Conservation (phyloP, 768 basidiomycete species). For the Pleurotus pulmonarius region DNA sequence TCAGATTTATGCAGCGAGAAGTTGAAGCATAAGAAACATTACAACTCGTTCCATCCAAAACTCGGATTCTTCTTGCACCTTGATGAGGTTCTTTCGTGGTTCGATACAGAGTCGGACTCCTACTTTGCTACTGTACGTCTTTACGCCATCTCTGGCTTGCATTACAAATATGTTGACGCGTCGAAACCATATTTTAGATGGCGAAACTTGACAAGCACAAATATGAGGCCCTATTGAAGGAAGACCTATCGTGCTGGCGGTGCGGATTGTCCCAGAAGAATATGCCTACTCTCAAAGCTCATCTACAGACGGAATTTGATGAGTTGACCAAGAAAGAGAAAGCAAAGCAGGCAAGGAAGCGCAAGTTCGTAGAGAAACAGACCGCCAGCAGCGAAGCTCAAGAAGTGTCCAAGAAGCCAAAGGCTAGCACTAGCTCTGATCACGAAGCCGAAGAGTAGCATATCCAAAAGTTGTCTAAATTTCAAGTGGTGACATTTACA, state of each 20-base stretch:
- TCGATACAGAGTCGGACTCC: slow-evolving; percentile 53
- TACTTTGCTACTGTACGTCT: slow-evolving; percentile 48
- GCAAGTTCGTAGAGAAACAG: slow-evolving; percentile 30
- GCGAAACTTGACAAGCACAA: slow-evolving; percentile 42
- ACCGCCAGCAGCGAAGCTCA: neutral
- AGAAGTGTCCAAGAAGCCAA: slow-evolving; percentile 11
- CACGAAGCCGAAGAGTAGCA: too few relatives aligned
- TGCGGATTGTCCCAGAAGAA: slow-evolving; percentile 64
- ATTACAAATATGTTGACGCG: too few relatives aligned
- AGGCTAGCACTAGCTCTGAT: neutral
- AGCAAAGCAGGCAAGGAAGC: slow-evolving; percentile 35
- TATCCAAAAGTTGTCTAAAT: neutral
- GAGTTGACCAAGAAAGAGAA: slow-evolving; percentile 38
- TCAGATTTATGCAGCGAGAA: slow-evolving; percentile 65
- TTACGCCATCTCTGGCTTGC: neutral
- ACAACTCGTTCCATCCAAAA: slow-evolving; percentile 86
- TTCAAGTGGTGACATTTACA: neutral
- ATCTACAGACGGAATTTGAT: slow-evolving; percentile 75
- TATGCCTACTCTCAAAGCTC: slow-evolving; percentile 71
- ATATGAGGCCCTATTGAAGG: slow-evolving; percentile 69
- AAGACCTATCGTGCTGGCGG: slow-evolving; percentile 62
- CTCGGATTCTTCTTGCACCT: slow-evolving; percentile 81
- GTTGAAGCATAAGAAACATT: slow-evolving; percentile 87
- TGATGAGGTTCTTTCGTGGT: slow-evolving; percentile 78
- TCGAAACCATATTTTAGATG: slow-evolving; percentile 37